Evolutionary conservation across 257 asterid genomes (phyloP), one percentile per base, ranked within the genome.

Genomic region (Nicotiana noctiflora): DNA sequence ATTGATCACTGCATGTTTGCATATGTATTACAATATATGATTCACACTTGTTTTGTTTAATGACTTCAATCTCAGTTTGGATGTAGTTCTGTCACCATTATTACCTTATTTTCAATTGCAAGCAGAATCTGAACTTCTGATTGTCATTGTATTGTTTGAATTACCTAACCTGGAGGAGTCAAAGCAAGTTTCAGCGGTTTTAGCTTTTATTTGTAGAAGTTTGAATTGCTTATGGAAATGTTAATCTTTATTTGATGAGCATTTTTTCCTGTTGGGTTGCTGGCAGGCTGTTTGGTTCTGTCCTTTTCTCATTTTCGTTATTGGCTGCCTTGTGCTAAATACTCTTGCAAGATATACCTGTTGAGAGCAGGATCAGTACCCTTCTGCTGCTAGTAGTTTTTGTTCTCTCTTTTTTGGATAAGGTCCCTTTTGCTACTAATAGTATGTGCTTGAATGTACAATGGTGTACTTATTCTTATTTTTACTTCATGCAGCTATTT

Each of bases 401-500:
- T 40, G 12, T 40, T 40, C 49, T 37, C 10, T 40, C 49, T 40
- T 74, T 59, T 8, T 74, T 3, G 61, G 44, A 49, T 6, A 49
- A 46, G 61, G 40, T 74, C 25, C 40, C 44, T 49, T 72, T 25
- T 74, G 61, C 34, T 23, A 49, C 8, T 72, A 14, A 31, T 72
- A 72, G 37, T 72, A 5, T 72, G 61, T 23, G 44, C 23, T 6
- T 72, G 5, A 46, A 13, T 72, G 23, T 49, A 46, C 21, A 21
- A 44, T 72, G 59, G 14, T 72, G 59, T 82, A 63, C 82, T 89
- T 60, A 82, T 12, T 44, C 46, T 66, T 53, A 5, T 79, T 61
- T 56, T 76, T 19, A 55, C 40, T 31, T 56, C 53, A 63, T 90
- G 91, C 92, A 95, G 99, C 79, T 95, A 12, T 88, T 84, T 75